phyloP scores from a whole-genome alignment of 2,329 filamentous ascomycete genomes.

The Eutypa lata region DNA sequence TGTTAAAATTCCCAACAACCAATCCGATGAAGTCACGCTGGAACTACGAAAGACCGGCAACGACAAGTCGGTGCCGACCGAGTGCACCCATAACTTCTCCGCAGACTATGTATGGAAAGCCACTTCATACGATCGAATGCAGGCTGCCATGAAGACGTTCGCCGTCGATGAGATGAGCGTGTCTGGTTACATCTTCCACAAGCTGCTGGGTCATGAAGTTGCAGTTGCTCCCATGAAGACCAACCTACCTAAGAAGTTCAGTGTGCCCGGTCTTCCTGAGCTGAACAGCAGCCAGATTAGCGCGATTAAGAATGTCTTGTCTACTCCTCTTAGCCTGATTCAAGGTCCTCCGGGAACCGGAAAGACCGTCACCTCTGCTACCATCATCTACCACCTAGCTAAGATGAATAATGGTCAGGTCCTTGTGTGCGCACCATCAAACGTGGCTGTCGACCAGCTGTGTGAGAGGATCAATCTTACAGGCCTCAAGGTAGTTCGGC shows the following conservation, averaged over 20 bases:
- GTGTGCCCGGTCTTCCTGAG: constrained; percentile 88
- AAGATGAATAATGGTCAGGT: constrained; percentile 95
- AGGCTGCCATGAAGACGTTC: constrained; percentile 98
- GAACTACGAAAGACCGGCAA: constrained; percentile 92
- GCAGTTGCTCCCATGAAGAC: constrained; percentile 94
- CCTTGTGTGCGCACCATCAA: constrained; percentile 93
- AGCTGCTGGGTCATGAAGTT: constrained; percentile 91
- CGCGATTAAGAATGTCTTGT: constrained; percentile 91
- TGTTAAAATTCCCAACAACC: constrained; percentile 98
- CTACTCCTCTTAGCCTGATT: constrained; percentile 91
- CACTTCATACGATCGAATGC: constrained; percentile 98
- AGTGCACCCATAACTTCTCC: constrained; percentile 96
- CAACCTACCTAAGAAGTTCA: constrained; percentile 93
- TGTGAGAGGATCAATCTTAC: constrained; percentile 96
- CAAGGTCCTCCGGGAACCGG: constrained; percentile 96
- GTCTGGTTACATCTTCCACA: constrained; percentile 98
- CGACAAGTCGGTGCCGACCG: constrained; percentile 92
- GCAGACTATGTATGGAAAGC: constrained; percentile 99
- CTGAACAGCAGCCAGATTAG: constrained; percentile 94
- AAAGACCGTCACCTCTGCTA: constrained; percentile 97
- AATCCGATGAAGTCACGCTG: constrained; percentile 94
- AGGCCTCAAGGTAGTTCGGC: constrained; percentile 90
- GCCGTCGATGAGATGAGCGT: constrained; percentile 97
- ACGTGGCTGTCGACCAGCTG: constrained; percentile 96
- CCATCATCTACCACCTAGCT: constrained; percentile 95